Base-by-base conservation (phyloP, 257 asterid species). In the Solanum clarkiae region DNA sequence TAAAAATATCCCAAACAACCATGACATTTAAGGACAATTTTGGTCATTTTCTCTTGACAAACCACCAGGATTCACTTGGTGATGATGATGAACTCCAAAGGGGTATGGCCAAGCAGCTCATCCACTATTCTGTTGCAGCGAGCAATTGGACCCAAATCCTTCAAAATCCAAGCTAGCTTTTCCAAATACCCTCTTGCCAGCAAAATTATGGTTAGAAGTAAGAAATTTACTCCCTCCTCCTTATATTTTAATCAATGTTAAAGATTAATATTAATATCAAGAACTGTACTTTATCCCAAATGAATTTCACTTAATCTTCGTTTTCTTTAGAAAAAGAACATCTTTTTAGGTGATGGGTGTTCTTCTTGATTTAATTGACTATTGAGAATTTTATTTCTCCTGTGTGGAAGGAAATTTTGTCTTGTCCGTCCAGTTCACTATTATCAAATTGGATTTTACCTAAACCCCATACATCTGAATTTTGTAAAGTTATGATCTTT, bases 161-260 rank as follows among this genome's bases (percentile, higher is more conserved):
- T 83, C 82, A 80, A 59, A 51, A 85, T 88, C 62, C 84, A 70
- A 75, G 90, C 93, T 47, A 88, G 90, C 47, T 75, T 81, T 40
- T 45, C 45, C 84, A 84, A 59, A 84, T 92, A 88, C 82, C 96
- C 94, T 80, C 93, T 91, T 17, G 96, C 96, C 60, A 91, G 96
- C 91, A 93, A 91, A 85, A 87, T 91, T 54, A 85, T 90, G 42
- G 89, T 93, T 49, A 91, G 82, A 91, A 93, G 96, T 92, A 88
- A 93, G 93, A 77, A 17, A 6, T 24, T 7, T 22, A 74, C 42
- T n/a, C 81, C 81, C 42, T 74, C 57, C 3, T 44, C n/a, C 57
- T 11, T 72, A 7, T 74, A 20, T 42, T 44, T 44, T 26, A 12
- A 24, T 22, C n/a, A 14, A 22, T 60, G 9, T 11, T 26, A 12